Percentiles rank a stretch among this genome's conserved stretches.
phyloP scores from a whole-genome alignment of 139 green algal genomes.

The Chlamydomonas sp. region DNA sequence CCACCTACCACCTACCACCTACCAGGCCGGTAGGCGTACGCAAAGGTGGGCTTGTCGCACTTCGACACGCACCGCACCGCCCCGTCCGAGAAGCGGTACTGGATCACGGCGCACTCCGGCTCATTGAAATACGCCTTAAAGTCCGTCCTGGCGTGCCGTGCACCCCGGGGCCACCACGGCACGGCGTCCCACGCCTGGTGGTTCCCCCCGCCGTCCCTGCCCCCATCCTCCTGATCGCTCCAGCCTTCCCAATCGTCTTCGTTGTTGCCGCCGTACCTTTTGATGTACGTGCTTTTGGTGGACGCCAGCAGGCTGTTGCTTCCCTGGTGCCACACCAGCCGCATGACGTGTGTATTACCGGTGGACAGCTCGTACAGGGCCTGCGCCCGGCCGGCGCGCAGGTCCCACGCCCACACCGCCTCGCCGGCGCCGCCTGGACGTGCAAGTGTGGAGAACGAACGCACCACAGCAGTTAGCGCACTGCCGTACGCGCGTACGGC shows the following conservation, averaged over 20 bases:
- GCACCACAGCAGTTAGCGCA: too few relatives aligned
- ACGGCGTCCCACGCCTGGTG: not conserved
- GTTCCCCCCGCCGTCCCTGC: not conserved
- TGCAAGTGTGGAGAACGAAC: not conserved
- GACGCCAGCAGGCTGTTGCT: slow-evolving; percentile 5
- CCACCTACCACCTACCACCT: too few relatives aligned
- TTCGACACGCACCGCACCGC: not conserved
- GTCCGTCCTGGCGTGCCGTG: not conserved
- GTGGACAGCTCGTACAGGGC: slow-evolving; percentile 28
- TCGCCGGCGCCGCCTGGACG: slow-evolving; percentile 6
- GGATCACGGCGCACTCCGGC: not conserved
- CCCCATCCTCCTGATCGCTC: not conserved
- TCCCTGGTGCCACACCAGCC: slow-evolving; percentile 5
- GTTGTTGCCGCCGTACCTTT: not conserved
- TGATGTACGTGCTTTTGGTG: not conserved
- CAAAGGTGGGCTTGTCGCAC: too few relatives aligned
- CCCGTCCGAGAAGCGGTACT: not conserved
- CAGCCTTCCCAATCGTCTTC: too few relatives aligned
- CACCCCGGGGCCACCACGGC: not conserved
- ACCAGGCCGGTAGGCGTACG: too few relatives aligned
- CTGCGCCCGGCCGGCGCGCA: too few relatives aligned
- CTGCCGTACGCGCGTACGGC: too few relatives aligned
- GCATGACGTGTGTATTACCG: not conserved
- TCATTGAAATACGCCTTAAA: slow-evolving; percentile 3
- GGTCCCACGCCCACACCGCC: slow-evolving; percentile 14